A percentile compares a stretch with the other conserved stretches of the same genome.
Evolutionary conservation across 345 rosid species (phyloP).

Genomic region (Salix suchowensis): DNA sequence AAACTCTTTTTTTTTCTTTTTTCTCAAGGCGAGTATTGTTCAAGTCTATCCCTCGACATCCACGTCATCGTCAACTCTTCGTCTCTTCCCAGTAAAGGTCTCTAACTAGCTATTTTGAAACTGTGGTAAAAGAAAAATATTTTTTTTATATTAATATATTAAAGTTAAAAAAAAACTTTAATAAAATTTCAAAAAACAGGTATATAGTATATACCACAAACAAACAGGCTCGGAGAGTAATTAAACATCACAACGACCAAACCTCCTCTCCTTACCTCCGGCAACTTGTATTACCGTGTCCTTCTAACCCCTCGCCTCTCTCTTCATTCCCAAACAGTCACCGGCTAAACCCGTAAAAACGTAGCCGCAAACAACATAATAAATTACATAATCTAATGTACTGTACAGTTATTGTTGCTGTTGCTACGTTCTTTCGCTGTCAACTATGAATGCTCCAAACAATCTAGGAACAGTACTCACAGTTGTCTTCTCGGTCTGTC

Average conservation of each 20-base stretch:
- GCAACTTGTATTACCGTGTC: background rate
- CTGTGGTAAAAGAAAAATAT: too few species aligned
- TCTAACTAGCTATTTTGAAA: too few species aligned
- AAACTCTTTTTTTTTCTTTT: background rate
- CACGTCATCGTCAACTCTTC: conserved; percentile 3
- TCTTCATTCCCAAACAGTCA: background rate
- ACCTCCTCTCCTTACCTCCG: background rate
- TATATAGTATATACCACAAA: too few species aligned
- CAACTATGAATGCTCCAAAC: conserved; percentile 36
- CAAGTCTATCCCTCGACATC: conserved; percentile 13
- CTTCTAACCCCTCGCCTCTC: background rate
- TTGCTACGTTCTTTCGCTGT: background rate
- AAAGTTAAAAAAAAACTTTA: too few species aligned
- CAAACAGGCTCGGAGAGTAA: background rate
- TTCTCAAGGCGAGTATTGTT: background rate
- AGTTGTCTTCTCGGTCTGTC: conserved; percentile 34
- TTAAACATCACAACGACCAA: background rate
- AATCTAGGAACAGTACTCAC: conserved; percentile 39
- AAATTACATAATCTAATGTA: background rate
- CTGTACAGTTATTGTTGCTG: background rate
- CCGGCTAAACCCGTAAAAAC: background rate
- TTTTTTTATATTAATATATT: too few species aligned
- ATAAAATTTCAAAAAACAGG: too few species aligned
- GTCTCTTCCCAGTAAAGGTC: background rate
- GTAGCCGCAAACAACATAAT: background rate